Conservation (phyloP, 352 stramenopile species). For the Pelagophyceae sp. region DNA sequence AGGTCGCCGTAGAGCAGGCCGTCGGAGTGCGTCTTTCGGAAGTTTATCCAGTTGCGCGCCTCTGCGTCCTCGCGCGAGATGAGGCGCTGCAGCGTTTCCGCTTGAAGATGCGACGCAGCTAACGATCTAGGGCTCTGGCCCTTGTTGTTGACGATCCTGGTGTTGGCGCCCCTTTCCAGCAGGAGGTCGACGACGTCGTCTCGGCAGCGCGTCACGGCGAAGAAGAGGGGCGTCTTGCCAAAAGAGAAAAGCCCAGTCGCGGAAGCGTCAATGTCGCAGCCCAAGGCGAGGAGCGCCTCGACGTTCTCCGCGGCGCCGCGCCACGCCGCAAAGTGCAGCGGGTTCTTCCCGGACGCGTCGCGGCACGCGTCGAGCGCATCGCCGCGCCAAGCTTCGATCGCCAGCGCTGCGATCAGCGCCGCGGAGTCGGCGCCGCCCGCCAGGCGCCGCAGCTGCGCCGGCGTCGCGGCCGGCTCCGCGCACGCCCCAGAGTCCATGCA, state of each 20-base stretch:
- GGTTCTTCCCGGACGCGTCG: constrained; percentile 23
- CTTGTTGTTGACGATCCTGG: constrained; percentile 59
- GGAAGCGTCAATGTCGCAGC: constrained; percentile 35
- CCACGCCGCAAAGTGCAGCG: constrained; percentile 40
- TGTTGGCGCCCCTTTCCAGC: constrained; percentile 32
- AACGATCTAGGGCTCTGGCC: constrained; percentile 42
- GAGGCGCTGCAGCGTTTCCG: constrained; percentile 32
- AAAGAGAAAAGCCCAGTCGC: constrained; percentile 32
- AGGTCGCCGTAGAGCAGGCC: constrained; percentile 49
- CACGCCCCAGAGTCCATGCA: too few species aligned
- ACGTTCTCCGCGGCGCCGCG: constrained; percentile 36
- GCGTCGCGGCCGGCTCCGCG: too few species aligned
- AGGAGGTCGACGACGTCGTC: constrained; percentile 41
- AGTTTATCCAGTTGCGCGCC: constrained; percentile 40
- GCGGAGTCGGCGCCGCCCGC: too few species aligned
- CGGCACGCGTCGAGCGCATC: not conserved
- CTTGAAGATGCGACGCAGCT: constrained; percentile 28
- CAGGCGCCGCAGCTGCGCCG: too few species aligned
- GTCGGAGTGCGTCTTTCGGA: constrained; percentile 42
- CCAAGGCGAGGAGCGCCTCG: constrained; percentile 26
- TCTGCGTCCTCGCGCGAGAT: constrained; percentile 22
- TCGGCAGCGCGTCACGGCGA: constrained; percentile 43
- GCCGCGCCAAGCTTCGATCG: too few species aligned
- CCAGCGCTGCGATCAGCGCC: too few species aligned
- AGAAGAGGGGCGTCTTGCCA: constrained; percentile 57